Conservation (phyloP, 208 protist species). For the Crithidia sp. region DNA sequence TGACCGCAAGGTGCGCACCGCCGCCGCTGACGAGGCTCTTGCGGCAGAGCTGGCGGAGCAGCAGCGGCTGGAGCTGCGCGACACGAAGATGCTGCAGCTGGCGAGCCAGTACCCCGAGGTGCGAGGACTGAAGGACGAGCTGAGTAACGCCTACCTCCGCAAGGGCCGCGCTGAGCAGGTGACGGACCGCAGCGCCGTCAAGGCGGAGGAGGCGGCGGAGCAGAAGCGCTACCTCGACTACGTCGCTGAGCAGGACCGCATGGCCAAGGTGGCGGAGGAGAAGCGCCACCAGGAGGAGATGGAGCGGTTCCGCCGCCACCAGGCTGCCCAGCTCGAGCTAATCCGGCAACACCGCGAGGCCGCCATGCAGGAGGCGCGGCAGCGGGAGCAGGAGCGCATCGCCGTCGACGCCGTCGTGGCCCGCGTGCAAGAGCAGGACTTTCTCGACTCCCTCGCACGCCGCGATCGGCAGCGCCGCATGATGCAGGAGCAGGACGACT, state of each 20-base stretch:
- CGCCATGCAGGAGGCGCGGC: constrained; percentile 59
- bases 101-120: constrained; percentile 80
- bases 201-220: constrained; percentile 52
- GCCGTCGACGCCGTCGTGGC: constrained; percentile 89
- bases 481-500: constrained; percentile 85
- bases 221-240: constrained; percentile 67
- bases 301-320: constrained; percentile 75
- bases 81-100: constrained; percentile 91
- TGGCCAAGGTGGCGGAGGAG: constrained; percentile 64
- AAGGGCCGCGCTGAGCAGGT: constrained; percentile 83
- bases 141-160: constrained; percentile 80
- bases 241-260: constrained; percentile 54
- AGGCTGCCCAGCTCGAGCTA: constrained; percentile 75
- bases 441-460: constrained; percentile 67
- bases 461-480: constrained; percentile 78
- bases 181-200: constrained; percentile 47
- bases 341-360: constrained; percentile 74
- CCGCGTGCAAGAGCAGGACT: constrained; percentile 86
- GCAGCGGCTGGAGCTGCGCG: constrained; percentile 70
- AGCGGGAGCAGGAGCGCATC: constrained; percentile 81
- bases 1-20: constrained; percentile 46
- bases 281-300: constrained; percentile 54
- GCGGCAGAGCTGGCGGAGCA: constrained; percentile 80
- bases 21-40: constrained; percentile 73
- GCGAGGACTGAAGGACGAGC: constrained; percentile 69